Conservation (phyloP, 2,329 filamentous ascomycete genomes). For the Ophiognomonia clavigignenti-juglandacearum region DNA sequence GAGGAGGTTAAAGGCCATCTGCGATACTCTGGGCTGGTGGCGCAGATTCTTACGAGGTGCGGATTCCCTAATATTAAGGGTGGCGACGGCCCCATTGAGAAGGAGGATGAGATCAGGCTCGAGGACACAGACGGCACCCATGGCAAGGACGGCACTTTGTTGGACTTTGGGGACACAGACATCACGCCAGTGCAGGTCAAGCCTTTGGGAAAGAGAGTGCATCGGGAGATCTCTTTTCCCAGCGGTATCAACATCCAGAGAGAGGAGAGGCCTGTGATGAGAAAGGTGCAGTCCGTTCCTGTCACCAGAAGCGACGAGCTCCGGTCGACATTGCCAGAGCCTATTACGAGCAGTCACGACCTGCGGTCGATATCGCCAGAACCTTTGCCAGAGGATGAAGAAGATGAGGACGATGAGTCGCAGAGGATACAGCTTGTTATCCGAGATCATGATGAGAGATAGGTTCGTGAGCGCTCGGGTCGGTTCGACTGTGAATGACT, state of each 20-base stretch:
- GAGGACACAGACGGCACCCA: no score
- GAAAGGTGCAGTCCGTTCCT: slow-evolving; percentile 8
- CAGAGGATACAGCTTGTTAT: no score
- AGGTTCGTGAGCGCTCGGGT: no score
- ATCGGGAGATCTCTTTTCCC: slow-evolving; percentile 11
- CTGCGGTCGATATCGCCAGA: no score
- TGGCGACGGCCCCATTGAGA: slow-evolving; percentile 40
- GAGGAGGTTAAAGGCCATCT: slow-evolving; percentile 41
- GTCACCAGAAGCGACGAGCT: neutral
- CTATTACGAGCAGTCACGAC: no score
- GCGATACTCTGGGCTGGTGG: slow-evolving; percentile 35
- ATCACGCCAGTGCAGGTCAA: slow-evolving; percentile 6
- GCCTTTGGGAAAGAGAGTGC: slow-evolving; percentile 3
- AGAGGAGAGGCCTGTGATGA: slow-evolving; percentile 7
- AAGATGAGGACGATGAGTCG: no score
- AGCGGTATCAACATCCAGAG: slow-evolving; percentile 2
- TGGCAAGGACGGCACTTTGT: slow-evolving; percentile 34
- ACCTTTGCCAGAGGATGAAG: no score
- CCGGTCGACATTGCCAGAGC: neutral
- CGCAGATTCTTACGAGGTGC: slow-evolving; percentile 47
- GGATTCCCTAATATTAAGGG: slow-evolving; percentile 44
- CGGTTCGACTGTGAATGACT: no score
- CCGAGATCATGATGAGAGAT: no score
- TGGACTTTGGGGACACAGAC: slow-evolving; percentile 36
- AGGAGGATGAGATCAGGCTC: slow-evolving; percentile 38